Base-by-base conservation (phyloP, 2,329 filamentous ascomycete genomes). In the Endothia cerciana region DNA sequence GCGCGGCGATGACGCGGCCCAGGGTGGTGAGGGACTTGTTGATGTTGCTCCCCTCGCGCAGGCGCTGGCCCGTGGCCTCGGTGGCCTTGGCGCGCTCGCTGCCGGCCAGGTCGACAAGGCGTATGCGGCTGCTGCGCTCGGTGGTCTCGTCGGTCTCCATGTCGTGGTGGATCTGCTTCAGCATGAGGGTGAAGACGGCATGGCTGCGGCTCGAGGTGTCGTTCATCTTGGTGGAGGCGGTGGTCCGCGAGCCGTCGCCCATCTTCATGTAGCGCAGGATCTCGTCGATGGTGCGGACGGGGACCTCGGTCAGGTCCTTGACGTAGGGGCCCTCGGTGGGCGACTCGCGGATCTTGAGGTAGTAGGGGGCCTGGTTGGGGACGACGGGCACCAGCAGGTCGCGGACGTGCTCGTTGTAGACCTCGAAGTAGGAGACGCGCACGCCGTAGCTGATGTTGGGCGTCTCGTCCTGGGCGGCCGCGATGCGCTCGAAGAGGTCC, bases 371-470 rank as follows among this genome's bases (percentile, higher is more conserved):
- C 69, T 91, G 91, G 64, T 89, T 91, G 4, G 85, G 81, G 11
- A 81, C 74, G 36, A 91, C 85, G 13, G 94, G 92, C 0, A 93
- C 91, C 56, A 99, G 87, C 43, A 99, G 82, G 75, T 99, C 95
- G 66, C 95, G 92, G 60, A 99, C 95, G 78, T 98, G 95, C 80
- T 99, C 95, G 79, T 99, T 99, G 85, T 99, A 99, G 68, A 99
- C 95, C 77, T 99, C 95, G 74, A 99, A 98, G 81, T 99, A 99
- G 3, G 94, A 97, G 36, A 98, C 95, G 69, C 95, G 91, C 70
- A 99, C 95, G 73, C 94, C 95, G 83, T 97, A 99, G 71, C 92
- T 97, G 76, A 97, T 93, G 78, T 95, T 96, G 63, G 93, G 91
- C 56, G 91, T 91, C 73, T 96, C 91, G 71, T 91, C 89, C 63